phyloP scores from a whole-genome alignment of 2,329 filamentous ascomycete genomes.

The Phyllosticta paracitricarpa region DNA sequence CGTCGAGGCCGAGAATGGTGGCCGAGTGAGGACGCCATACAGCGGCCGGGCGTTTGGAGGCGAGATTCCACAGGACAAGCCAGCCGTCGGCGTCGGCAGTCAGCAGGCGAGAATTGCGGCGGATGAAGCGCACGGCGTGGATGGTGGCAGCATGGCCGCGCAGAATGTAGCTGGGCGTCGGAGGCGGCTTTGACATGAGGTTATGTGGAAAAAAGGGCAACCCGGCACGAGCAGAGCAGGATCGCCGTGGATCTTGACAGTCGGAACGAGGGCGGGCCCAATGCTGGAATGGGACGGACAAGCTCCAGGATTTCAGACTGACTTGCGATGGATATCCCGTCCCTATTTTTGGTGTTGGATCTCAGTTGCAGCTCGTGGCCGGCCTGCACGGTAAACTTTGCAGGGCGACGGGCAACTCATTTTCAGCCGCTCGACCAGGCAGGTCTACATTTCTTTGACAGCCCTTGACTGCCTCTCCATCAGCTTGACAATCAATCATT shows the following conservation, averaged over 20 bases:
- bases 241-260: not conserved
- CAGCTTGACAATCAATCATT: no score
- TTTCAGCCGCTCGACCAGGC: no score
- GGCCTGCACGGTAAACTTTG: no score
- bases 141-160: conserved; percentile 77
- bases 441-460: no score
- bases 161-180: conserved; percentile 59
- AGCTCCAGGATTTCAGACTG: no score
- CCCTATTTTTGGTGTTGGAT: no score
- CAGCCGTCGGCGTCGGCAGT: conserved; percentile 88
- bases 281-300: not conserved
- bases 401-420: no score
- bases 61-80: conserved; percentile 75
- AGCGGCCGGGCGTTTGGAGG: conserved; percentile 67
- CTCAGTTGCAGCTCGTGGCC: no score
- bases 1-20: conserved; percentile 65
- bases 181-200: conserved; percentile 29
- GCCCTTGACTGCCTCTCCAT: no score
- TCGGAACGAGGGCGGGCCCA: not conserved
- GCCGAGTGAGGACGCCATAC: conserved; percentile 81
- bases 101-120: conserved; percentile 63
- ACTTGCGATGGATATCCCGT: no score
- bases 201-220: not conserved
- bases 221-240: not conserved
- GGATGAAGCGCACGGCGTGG: conserved; percentile 65